Base-by-base conservation (phyloP, 179 eudicot species). In the Heliamphora pulchella region DNA sequence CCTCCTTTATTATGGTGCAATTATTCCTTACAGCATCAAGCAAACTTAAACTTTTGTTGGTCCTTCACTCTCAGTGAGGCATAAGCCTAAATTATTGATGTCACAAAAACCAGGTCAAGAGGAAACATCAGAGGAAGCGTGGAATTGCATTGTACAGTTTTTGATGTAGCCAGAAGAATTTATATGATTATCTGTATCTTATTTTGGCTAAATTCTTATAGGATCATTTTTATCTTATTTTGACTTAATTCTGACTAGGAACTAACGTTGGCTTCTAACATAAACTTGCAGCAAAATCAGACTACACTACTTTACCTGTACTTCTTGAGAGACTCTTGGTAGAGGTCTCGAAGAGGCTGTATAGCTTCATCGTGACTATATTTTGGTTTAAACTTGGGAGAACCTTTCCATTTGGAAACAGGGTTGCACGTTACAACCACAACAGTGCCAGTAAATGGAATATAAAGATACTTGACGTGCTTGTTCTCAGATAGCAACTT, bases 341-440 rank as follows among this genome's bases (percentile, higher is more conserved):
- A 96, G 68, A 94, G 87, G 81, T 94, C 96, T 66, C 97, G 93
- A 43, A 89, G 86, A 82, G 86, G 92, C 86, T 92, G 92, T 79
- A 92, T 75, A 48, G 98, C 99, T 87, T 96, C 98, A 55, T 96
- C 98, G 51, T 83, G 79, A 63, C 89, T 89, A 78, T 90, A 92
- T 83, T 94, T 94, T 61, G 98, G 97, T 80, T 92, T 89, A 68
- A 86, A 87, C 80, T 90, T 91, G 76, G 96, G 96, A 18, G 86
- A 88, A 77, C 91, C 88, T 78, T 86, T 91, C 97, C 93, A 88
- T 75, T 89, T 96, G 70, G 98, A 91, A 78, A 90, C 77, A 77
- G 99, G 96, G 79, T 94, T 96, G 87, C 99, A 96, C 4, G 84
- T 94, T 86, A 96, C 99, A 77, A 96, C 94, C 81, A 96, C 98